Evolutionary conservation across 257 asterid genomes (phyloP).

Genomic region (Henckelia pumila): DNA sequence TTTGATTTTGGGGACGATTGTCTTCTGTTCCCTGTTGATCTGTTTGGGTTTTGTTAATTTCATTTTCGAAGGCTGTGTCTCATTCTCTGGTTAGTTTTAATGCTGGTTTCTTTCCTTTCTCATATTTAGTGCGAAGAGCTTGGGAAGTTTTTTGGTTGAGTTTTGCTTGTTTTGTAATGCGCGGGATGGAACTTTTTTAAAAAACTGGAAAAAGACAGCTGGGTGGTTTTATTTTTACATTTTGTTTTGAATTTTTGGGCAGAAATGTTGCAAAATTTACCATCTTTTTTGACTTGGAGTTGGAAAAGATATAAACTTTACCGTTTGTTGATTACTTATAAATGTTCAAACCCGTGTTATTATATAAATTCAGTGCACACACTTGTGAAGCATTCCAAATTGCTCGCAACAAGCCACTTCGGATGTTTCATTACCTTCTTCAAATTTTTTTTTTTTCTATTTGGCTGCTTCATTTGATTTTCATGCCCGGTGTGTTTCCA

Average conservation of each 20-base stretch:
- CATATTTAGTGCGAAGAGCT: not conserved
- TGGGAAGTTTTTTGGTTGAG: not conserved
- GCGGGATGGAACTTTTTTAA: not conserved
- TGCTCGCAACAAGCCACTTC: too few relatives aligned
- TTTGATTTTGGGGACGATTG: too few relatives aligned
- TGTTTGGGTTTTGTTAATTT: not conserved
- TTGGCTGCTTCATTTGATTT: too few relatives aligned
- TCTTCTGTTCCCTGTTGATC: not conserved
- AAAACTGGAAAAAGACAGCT: not conserved
- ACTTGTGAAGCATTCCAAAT: too few relatives aligned
- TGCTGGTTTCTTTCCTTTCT: too few relatives aligned
- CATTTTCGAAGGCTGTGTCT: not conserved
- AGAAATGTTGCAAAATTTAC: not conserved
- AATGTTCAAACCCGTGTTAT: not conserved
- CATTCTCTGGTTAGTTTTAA: too few relatives aligned
- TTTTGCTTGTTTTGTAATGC: too few relatives aligned
- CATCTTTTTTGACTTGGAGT: not conserved
- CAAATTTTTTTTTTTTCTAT: too few relatives aligned
- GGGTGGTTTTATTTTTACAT: not conserved
- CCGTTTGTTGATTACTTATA: too few relatives aligned
- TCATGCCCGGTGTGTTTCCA: too few relatives aligned
- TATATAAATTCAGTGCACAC: too few relatives aligned
- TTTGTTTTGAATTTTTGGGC: not conserved
- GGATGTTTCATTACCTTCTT: too few relatives aligned
- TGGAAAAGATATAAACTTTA: not conserved